phyloP scores from a whole-genome alignment of 2,329 filamentous ascomycete species.

The Clonostachys rhizophaga region DNA sequence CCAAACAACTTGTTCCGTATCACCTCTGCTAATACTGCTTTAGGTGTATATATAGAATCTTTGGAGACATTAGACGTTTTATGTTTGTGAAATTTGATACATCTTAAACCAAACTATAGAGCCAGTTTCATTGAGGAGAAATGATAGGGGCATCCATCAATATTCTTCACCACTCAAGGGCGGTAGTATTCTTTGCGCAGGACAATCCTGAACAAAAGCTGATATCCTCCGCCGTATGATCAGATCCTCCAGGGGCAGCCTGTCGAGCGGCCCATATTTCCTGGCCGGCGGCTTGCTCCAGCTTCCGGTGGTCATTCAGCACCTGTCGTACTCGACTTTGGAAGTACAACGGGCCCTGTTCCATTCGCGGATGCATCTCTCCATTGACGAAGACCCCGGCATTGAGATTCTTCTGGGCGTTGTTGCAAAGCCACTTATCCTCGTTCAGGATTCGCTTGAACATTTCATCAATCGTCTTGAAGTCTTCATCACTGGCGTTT shows the following conservation, averaged over 20 bases:
- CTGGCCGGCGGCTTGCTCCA: conserved; percentile 28
- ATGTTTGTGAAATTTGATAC: no score
- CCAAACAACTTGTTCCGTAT: no score
- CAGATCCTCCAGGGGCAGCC: conserved; percentile 15
- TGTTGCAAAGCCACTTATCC: conserved; percentile 58
- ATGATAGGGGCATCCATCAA: no score
- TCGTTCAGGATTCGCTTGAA: conserved; percentile 62
- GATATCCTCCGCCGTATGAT: conserved; percentile 14
- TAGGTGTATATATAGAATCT: no score
- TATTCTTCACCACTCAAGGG: no score
- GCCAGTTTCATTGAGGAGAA: no score
- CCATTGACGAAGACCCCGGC: conserved; percentile 58
- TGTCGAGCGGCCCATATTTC: conserved; percentile 21
- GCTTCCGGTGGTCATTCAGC: conserved; percentile 38
- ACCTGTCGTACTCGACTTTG: conserved; percentile 44
- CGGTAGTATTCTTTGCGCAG: neutral
- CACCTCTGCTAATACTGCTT: no score
- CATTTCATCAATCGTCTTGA: conserved; percentile 50
- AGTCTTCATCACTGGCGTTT: conserved; percentile 51
- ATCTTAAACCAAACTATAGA: no score
- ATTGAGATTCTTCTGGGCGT: conserved; percentile 56
- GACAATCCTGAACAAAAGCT: conserved; percentile 17
- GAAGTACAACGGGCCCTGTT: conserved; percentile 55
- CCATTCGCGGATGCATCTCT: conserved; percentile 55
- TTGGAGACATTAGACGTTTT: no score